Base-by-base conservation (phyloP, 768 basidiomycete species). In the Astraeus odoratus region DNA sequence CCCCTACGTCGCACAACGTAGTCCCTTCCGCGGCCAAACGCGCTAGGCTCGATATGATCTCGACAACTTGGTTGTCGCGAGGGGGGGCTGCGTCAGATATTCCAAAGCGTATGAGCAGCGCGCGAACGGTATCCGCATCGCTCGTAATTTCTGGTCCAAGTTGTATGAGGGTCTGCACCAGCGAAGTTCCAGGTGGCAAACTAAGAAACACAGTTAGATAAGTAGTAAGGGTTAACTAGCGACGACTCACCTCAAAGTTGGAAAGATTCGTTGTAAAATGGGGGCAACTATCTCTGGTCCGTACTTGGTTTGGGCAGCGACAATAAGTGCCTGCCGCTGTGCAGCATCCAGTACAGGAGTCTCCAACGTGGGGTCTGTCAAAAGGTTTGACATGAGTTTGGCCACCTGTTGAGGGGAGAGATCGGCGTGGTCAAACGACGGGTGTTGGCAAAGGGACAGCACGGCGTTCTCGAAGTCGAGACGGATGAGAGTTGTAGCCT, bases 401-500 rank as follows among this genome's bases (percentile, higher is more conserved):
- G 80, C 75, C 48, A 89, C 72, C 57, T 90, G 89, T 38, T 73
- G 72, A 10, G 83, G 80, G 18, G 77, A 76, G 48, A 92, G 71
- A 63, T 89, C 86, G 35, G 82, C 82, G 56, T 85, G 79, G 63
- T 92, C 90, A 56, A 89, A 87, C 31, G 82, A 82, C 10, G 86
- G 83, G 40, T 79, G 81, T 54, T 87, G 86, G 60, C 83, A 86
- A 39, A 92, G 69, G 16, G 85, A 77, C 45, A 84, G 62, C 15
- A 82, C 72, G 4, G 87, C 87, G 47, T 80, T 82, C 57, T 90
- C 88, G 56, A 91, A 91, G 50, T 90, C 86, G 45, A 72, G 59
- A 39, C 81, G 85, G 52, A 92, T 75, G 49, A 91, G 74, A 45
- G 72, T 73, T 22, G 72, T 66, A 10, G 90, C 89, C 51, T 80